Evolutionary conservation across 2,329 filamentous ascomycete species (phyloP), one percentile per base, ranked within the genome.

Genomic region (Monosporascus sp.): DNA sequence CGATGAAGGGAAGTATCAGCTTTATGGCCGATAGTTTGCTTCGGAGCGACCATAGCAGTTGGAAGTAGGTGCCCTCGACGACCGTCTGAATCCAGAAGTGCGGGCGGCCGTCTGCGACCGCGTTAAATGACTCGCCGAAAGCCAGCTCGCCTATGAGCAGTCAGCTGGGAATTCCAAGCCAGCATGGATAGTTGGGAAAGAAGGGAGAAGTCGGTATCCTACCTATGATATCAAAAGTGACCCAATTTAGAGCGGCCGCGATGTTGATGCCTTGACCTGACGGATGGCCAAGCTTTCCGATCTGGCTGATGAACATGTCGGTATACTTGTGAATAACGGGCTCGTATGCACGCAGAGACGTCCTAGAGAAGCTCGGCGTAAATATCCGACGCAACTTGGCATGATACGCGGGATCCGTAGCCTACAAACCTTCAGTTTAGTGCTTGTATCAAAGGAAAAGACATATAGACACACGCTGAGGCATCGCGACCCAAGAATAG

Each of bases 121-220:
- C 59, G 20, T 59, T 51, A 50, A 66, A 64, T 8, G 62, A 63
- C 22, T 66, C 61, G 3, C 63, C 57, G 26, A 66, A 66, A 1
- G 60, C 62, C 8, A 66, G 51, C 43, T 64, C 61, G 2, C 63
- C 65, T 66, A 26, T 11, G 7, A 2, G 41, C 22, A 37, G 49
- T 54, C 7, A 45, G 41, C 28, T n/a, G 22, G 17, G 9, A 37
- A 37, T 17, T 37, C 50, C n/a, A n/a, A 22, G 44, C 5, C 1
- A 18, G 46, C 14, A 11, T 20, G 9, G 37, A 17, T 8, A 20
- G 14, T 3, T 20, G 91, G 82, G 80, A 96, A 96, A 76, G 97
- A 88, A 68, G 22, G 38, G 45, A 35, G 41, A 43, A 18, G 41
- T 8, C 20, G 18, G 5, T 14, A 8, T 52, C 60, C 48, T 55